Evolutionary conservation across 768 basidiomycete genomes (phyloP).

Genomic region (Leccinum longicurvipes): DNA sequence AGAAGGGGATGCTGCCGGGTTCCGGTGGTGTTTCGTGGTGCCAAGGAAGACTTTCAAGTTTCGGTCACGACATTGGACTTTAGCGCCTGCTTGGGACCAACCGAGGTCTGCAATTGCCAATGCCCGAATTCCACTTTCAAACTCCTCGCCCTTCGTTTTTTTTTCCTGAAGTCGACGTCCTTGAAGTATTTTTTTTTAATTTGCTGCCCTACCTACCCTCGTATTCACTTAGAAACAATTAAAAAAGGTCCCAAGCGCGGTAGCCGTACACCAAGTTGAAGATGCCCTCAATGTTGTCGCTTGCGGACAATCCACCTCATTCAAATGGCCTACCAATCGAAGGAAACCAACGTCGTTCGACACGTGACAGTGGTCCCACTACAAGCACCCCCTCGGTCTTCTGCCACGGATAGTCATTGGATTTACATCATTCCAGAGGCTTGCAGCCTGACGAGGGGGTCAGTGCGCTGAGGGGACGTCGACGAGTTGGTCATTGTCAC

Average conservation of each 20-base stretch:
- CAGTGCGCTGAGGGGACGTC: neutral
- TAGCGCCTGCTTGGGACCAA: neutral
- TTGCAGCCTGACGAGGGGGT: neutral
- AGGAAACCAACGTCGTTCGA: neutral
- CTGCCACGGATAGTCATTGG: neutral
- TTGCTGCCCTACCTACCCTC: no score
- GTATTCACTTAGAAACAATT: neutral
- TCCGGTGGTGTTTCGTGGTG: neutral
- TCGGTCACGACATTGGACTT: neutral
- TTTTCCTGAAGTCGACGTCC: neutral
- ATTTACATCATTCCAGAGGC: no score
- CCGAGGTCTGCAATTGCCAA: neutral
- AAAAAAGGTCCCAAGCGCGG: neutral
- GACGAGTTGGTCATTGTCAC: neutral
- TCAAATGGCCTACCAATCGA: neutral
- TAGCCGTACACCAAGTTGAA: neutral
- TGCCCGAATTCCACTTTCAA: neutral
- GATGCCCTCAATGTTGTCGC: neutral
- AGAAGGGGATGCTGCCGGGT: neutral
- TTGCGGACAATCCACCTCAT: neutral
- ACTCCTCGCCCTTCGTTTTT: neutral
- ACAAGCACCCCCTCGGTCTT: neutral
- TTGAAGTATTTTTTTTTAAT: neutral
- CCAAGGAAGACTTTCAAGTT: neutral
- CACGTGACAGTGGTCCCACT: neutral